Conservation (phyloP, 2,329 filamentous ascomycete species). For the Diaporthe capsici region DNA sequence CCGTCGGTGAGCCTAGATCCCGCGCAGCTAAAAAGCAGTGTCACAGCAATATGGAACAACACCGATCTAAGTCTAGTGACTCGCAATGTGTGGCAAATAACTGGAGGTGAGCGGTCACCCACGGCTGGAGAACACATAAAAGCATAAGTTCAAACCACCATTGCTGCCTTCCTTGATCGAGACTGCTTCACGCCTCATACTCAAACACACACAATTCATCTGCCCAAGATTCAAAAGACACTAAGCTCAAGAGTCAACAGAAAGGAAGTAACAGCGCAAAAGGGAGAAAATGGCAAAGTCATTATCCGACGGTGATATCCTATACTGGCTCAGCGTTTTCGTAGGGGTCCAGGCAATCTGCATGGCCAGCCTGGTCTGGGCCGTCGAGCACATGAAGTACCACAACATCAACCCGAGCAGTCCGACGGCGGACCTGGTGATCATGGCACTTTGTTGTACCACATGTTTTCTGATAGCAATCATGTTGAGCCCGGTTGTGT, state of each 20-base stretch:
- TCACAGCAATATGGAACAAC: neutral
- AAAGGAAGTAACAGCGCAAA: neutral
- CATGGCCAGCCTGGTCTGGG: slow-evolving; percentile 19
- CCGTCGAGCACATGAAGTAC: slow-evolving; percentile 3
- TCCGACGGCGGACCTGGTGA: neutral
- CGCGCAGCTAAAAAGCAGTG: neutral
- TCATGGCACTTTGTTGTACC: neutral
- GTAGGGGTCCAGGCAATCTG: neutral
- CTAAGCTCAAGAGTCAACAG: neutral
- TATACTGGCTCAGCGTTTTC: neutral
- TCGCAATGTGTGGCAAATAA: neutral
- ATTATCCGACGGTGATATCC: neutral
- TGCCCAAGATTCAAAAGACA: neutral
- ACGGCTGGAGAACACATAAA: neutral
- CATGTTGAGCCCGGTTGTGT: slow-evolving; percentile 7
- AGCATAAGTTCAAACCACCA: neutral
- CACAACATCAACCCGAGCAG: neutral
- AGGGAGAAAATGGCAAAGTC: neutral
- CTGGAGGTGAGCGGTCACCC: neutral
- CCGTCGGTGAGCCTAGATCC: neutral
- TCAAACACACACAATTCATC: neutral
- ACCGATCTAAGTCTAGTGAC: neutral
- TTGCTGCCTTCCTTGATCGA: neutral
- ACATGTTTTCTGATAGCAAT: neutral
- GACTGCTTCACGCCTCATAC: neutral